Evolutionary conservation across 306 rosid species (phyloP).

Genomic region (Fragaria vesca): DNA sequence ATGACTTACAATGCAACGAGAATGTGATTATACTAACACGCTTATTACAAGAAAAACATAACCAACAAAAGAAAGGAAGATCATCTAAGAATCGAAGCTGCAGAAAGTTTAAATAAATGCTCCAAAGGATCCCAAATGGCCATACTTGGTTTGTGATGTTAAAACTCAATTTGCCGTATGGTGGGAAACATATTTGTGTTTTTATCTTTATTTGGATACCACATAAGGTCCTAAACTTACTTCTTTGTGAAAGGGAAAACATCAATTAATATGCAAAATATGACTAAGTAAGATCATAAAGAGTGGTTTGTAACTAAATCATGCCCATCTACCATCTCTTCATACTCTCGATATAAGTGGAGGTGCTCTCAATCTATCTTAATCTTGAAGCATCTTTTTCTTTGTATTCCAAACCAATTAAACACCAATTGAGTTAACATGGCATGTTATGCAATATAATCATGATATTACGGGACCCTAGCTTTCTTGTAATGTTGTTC

Average conservation of each 20-base stretch:
- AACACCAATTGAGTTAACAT: conserved; percentile 43
- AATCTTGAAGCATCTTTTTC: conserved; percentile 47
- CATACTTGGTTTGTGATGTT: neutral
- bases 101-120: neutral
- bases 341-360: no score
- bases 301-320: neutral
- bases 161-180: neutral
- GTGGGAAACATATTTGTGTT: neutral
- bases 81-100: neutral
- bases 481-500: conserved; percentile 33
- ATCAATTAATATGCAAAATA: neutral
- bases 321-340: conserved; percentile 27
- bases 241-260: neutral
- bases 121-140: neutral
- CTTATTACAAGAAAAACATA: neutral
- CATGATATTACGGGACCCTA: conserved; percentile 52
- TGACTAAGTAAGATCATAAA: neutral
- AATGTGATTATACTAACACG: neutral
- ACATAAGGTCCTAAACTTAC: neutral
- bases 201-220: neutral
- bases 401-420: conserved; percentile 20
- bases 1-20: neutral
- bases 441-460: conserved; percentile 36
- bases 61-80: neutral
- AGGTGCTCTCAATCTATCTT: conserved; percentile 31